Evolutionary conservation across 139 green algal genomes (phyloP).

Genomic region (Closterium sp.): DNA sequence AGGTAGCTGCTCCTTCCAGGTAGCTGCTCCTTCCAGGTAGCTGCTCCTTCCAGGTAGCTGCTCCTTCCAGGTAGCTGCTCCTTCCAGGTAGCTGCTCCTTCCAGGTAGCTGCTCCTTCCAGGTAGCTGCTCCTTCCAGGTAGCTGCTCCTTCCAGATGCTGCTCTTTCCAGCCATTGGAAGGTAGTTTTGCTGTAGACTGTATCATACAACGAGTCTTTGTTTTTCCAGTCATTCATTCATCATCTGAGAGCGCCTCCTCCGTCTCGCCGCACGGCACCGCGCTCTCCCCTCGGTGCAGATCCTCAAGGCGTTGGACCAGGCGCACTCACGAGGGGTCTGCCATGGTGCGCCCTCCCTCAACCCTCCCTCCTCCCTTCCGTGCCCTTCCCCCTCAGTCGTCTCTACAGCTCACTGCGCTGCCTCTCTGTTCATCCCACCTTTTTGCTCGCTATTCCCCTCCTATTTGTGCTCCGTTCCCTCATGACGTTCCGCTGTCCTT

Average conservation of each 20-base stretch:
- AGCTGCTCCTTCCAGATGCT: too few relatives aligned
- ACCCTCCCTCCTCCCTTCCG: background rate
- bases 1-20: slow-evolving; percentile 50
- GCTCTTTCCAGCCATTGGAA: too few relatives aligned
- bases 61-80: too few relatives aligned
- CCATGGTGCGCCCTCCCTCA: background rate
- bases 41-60: slow-evolving; percentile 78
- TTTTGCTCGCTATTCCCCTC: background rate
- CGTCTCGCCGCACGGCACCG: background rate
- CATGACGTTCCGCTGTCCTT: too few relatives aligned
- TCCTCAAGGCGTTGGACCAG: background rate
- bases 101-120: slow-evolving; percentile 58
- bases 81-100: slow-evolving; percentile 61
- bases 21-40: too few relatives aligned
- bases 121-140: too few relatives aligned
- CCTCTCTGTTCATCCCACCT: background rate
- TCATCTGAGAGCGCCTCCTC: background rate
- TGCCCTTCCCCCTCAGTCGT: background rate
- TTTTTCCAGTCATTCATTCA: too few relatives aligned
- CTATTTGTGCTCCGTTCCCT: background rate
- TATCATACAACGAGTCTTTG: too few relatives aligned
- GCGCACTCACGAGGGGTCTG: background rate
- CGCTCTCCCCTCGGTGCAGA: background rate
- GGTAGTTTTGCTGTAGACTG: too few relatives aligned
- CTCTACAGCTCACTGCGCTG: background rate